These are phyloP conservation scores for Zymoseptoria pseudotritici DNA, from an alignment of 2,329 filamentous ascomycete genomes.

Conservation along the genomic window DNA sequence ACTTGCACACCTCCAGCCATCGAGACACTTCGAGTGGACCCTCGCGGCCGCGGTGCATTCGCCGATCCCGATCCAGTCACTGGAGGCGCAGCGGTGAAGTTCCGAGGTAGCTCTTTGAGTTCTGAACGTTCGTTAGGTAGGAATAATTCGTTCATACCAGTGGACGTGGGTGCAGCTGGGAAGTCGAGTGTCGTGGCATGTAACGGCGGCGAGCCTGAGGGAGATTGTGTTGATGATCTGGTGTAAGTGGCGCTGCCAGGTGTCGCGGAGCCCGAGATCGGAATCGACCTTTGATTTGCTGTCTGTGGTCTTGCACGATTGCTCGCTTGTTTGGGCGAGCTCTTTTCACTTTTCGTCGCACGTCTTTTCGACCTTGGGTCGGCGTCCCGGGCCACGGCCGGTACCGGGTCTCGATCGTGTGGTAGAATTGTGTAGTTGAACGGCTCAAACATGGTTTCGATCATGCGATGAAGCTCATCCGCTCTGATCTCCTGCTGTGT, in stretches of 20 bases:
- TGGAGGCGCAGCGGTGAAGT: not conserved
- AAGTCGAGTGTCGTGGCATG: slow-evolving; percentile 19
- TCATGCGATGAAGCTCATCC: slow-evolving; percentile 88
- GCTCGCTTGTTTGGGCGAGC: not conserved
- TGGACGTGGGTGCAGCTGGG: slow-evolving; percentile 10
- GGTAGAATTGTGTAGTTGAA: slow-evolving; percentile 88
- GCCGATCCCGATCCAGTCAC: not conserved
- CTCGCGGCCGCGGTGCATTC: slow-evolving; percentile 41
- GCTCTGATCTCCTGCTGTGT: slow-evolving; percentile 91
- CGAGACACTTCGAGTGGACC: slow-evolving; percentile 63
- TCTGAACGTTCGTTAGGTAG: slow-evolving; percentile 6
- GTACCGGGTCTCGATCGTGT: slow-evolving; percentile 52
- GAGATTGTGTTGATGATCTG: slow-evolving; percentile 40
- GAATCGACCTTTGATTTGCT: slow-evolving; percentile 19
- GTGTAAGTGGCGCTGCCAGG: slow-evolving; percentile 32
- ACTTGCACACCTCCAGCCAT: slow-evolving; percentile 83
- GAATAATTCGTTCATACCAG: slow-evolving; percentile 20
- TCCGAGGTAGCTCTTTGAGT: not conserved
- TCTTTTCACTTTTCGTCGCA: not conserved
- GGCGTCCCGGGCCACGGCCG: slow-evolving; percentile 3
- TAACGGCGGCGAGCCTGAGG: slow-evolving; percentile 42
- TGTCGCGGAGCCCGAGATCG: slow-evolving; percentile 31
- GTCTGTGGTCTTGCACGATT: slow-evolving; percentile 2
- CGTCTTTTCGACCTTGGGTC: slow-evolving; percentile 3
- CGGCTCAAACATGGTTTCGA: slow-evolving; percentile 85